Evolutionary conservation across 345 rosid genomes (phyloP), one percentile per base, ranked within the genome.

Genomic region (Arabidopsis arenosa): DNA sequence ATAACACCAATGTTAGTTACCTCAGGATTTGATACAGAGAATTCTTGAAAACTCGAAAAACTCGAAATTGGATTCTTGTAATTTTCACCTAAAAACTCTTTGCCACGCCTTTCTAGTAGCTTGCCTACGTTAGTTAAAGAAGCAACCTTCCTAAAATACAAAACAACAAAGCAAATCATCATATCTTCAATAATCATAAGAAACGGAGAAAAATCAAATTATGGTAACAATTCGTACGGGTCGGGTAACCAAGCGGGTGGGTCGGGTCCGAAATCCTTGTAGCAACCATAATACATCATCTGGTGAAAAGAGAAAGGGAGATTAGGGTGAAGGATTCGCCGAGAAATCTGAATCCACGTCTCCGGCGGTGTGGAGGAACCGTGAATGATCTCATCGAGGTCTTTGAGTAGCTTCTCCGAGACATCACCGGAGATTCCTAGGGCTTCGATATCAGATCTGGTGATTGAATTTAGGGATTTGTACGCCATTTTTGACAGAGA

Each of bases 231-330:
- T 28, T 28, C 32, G 32, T 85, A 95, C 99, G 84, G 88, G 79
- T 89, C 86, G 71, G 97, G 97, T 17, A 85, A 62, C 99, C 99
- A 95, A 65, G 96, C 93, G 35, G 97, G 93, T 4, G 96, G 96
- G 75, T 92, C 96, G 73, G 93, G 81, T 49, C 97, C 97, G 70
- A 84, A 92, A 75, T 89, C 85, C 69, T 67, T 83, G 83, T 83
- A 92, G 80, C 99, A 90, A 68, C 91, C 93, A 17, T 95, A 87
- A 79, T 83, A 92, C 89, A 95, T 63, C 88, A 89, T 79, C 86
- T 85, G 97, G 65, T 95, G 99, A 53, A 95, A 81, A 39, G 92
- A 75, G 88, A 95, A 90, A 54, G 96, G 99, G 52, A 88, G 96
- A 45, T 76, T 75, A 12, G 97, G 99, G 37, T 55, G 55, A 17